Conservation (phyloP, 345 rosid species). For the Draba incana region DNA sequence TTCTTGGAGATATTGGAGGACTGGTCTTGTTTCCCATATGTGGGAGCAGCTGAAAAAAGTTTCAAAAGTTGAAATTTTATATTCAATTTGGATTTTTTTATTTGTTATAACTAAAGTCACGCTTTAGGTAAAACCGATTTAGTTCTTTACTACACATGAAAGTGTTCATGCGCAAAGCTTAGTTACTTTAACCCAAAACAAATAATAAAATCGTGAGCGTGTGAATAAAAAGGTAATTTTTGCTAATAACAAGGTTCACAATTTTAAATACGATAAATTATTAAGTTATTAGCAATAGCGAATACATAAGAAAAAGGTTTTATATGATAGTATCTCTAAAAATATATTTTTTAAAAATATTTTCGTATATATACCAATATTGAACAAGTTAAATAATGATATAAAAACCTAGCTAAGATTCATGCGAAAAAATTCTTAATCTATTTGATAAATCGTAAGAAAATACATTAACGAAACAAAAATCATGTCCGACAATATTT, state of each 20-base stretch:
- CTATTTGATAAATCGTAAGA: no score
- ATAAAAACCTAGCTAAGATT: no score
- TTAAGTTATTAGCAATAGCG: neutral
- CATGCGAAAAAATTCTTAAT: no score
- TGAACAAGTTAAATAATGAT: neutral
- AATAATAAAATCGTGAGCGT: slow-evolving; percentile 15
- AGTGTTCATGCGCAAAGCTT: slow-evolving; percentile 19
- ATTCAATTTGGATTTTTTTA: neutral
- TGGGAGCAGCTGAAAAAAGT: slow-evolving; percentile 45
- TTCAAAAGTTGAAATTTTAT: neutral
- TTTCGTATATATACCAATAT: neutral
- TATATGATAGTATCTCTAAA: neutral
- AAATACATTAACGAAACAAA: neutral
- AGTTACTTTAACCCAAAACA: slow-evolving; percentile 20
- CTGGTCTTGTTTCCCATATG: slow-evolving; percentile 46
- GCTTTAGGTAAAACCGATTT: slow-evolving; percentile 8
- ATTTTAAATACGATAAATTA: neutral
- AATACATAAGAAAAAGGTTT: neutral
- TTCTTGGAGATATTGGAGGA: slow-evolving; percentile 74
- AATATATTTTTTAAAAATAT: neutral
- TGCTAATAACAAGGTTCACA: neutral
- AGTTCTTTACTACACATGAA: slow-evolving; percentile 12
- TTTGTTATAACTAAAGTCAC: neutral
- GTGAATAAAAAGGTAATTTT: neutral
- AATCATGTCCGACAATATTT: neutral